Base-by-base conservation (phyloP, 2,329 filamentous ascomycete species). In the Paraconiothyrium brasiliense region DNA sequence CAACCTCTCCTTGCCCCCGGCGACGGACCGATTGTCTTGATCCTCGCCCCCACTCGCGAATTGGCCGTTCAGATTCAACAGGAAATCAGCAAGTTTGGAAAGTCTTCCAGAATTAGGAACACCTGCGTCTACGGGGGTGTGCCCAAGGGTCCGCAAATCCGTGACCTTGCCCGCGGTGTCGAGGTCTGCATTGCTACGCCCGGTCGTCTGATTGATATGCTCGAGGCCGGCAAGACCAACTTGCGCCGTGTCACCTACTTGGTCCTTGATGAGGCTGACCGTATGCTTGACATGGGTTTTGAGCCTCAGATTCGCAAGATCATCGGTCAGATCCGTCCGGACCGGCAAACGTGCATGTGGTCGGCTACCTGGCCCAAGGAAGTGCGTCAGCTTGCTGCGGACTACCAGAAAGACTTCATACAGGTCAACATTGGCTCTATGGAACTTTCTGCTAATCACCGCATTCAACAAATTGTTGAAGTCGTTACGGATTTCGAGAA, bases 211-310 rank as follows among this genome's bases (percentile, higher is more conserved):
- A 98, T 99, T 75, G 95, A 99, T 76, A 97, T 98, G 93, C 88
- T 99, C 35, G 95, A 98, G 83, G 92, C 93, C 70, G 94, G 94
- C 81, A 97, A 96, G 86, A 99, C 95, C 74, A 98, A 99, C 84
- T 89, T 99, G 67, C 94, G 94, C 70, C 93, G 95, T 80, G 94
- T 98, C 65, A 99, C 95, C 59, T 99, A 99, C 84, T 86, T 99
- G 60, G 95, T 98, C 70, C 93, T 99, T 67, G 95, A 99, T 75
- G 95, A 99, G 85, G 95, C 95, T 79, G 95, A 99, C 84, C 94
- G 95, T 77, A 99, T 99, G 95, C 87, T 99, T 79, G 95, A 99
- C 84, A 99, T 99, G 95, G 95, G 95, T 89, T 98, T 99, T 83
- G 95, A 99, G 84, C 95, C 95, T 70, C 95, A 98, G 81, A 98